phyloP scores from a whole-genome alignment of 306 rosid species.

The Lablab purpureus region DNA sequence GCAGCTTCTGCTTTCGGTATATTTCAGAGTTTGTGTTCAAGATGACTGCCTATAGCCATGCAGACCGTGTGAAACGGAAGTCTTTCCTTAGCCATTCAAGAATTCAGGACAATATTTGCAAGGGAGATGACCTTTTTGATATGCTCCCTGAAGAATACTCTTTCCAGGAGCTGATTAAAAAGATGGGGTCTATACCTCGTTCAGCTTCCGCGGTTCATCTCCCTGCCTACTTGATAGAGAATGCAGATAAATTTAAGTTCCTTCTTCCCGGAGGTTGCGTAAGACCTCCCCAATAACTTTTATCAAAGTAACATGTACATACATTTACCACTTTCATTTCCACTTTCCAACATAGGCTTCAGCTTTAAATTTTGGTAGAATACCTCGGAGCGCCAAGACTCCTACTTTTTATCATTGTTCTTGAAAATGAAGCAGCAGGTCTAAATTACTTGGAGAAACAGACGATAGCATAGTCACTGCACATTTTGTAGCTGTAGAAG shows the following conservation, averaged over 20 bases:
- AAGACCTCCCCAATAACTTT: conserved; percentile 55
- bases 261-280: conserved; percentile 97
- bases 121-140: conserved; percentile 77
- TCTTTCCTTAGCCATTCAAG: conserved; percentile 71
- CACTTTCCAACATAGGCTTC: conserved; percentile 13
- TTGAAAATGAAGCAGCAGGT: conserved; percentile 29
- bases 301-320: neutral
- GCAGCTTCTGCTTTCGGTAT: conserved; percentile 84
- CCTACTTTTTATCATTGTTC: conserved; percentile 1
- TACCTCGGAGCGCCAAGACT: conserved; percentile 1
- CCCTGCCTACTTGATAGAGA: conserved; percentile 79
- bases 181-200: conserved; percentile 84
- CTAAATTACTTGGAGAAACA: neutral
- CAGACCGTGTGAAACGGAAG: conserved; percentile 74
- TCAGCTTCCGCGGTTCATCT: conserved; percentile 91
- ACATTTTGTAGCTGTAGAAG: conserved; percentile 2
- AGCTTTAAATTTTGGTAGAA: conserved; percentile 37
- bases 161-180: conserved; percentile 77
- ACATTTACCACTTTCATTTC: neutral
- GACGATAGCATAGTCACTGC: neutral
- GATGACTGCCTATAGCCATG: conserved; percentile 95
- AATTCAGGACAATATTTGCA: conserved; percentile 78
- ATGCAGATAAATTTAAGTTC: conserved; percentile 77
- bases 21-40: conserved; percentile 83
- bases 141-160: conserved; percentile 94